Percentiles rank a stretch among this genome's conserved stretches.
These are phyloP conservation scores for Fusarium metavorans DNA, from an alignment of 2,329 filamentous ascomycete genomes.

Conservation along the genomic window DNA sequence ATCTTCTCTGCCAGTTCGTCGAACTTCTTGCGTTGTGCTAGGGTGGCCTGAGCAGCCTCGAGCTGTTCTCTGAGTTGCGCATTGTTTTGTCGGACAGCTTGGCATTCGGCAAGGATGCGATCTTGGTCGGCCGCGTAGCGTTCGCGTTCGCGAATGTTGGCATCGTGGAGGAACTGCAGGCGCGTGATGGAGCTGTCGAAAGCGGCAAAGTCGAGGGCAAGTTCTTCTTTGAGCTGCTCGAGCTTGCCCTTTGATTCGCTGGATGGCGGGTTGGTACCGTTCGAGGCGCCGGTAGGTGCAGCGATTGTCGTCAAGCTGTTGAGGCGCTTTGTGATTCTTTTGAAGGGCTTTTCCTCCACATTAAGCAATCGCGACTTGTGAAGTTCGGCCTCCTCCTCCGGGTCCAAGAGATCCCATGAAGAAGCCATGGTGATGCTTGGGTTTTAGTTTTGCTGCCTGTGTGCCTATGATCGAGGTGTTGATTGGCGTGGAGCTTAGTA, in stretches of 20 bases:
- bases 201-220: slow-evolving; percentile 87
- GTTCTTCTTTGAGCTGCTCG: slow-evolving; percentile 82
- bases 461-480: background rate
- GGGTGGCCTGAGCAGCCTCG: slow-evolving; percentile 78
- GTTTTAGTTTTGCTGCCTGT: background rate
- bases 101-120: slow-evolving; percentile 82
- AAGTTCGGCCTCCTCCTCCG: slow-evolving; percentile 83
- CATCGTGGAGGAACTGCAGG: slow-evolving; percentile 86
- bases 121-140: slow-evolving; percentile 86
- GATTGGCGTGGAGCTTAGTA: background rate
- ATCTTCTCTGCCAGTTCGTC: slow-evolving; percentile 91
- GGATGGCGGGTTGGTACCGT: slow-evolving; percentile 58
- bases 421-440: slow-evolving; percentile 50
- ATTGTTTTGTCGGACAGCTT: slow-evolving; percentile 82
- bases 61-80: slow-evolving; percentile 78
- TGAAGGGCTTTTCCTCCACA: slow-evolving; percentile 93
- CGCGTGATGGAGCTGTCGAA: slow-evolving; percentile 89
- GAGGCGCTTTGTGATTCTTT: slow-evolving; percentile 86
- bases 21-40: slow-evolving; percentile 85
- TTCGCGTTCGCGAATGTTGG: slow-evolving; percentile 85
- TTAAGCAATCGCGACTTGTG: slow-evolving; percentile 89
- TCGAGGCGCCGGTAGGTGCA: slow-evolving; percentile 46
- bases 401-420: slow-evolving; percentile 76
- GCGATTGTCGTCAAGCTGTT: slow-evolving; percentile 74
- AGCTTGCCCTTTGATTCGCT: slow-evolving; percentile 63